Evolutionary conservation across 441 rosid species (phyloP).

Genomic region (Jatropha podagrica): DNA sequence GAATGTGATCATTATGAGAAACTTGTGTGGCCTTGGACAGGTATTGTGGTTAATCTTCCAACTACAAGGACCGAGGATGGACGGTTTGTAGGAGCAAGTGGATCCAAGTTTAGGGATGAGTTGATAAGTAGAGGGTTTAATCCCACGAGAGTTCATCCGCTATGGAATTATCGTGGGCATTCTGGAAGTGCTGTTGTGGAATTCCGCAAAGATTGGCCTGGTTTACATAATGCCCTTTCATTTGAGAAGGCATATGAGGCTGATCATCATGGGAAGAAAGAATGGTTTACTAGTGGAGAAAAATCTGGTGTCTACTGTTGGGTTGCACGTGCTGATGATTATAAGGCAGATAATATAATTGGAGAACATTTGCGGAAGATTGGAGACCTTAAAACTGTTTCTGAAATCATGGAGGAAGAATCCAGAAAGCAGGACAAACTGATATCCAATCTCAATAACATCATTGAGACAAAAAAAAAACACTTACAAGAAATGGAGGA

Average conservation of each 20-base stretch:
- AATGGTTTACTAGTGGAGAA: slow-evolving; percentile 49
- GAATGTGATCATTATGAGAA: slow-evolving; percentile 57
- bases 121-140: slow-evolving; percentile 72
- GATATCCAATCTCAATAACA: slow-evolving; percentile 48
- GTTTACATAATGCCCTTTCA: slow-evolving; percentile 82
- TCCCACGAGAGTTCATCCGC: slow-evolving; percentile 71
- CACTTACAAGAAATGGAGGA: slow-evolving; percentile 55
- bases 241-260: slow-evolving; percentile 85
- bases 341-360: slow-evolving; percentile 50
- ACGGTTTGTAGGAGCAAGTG: slow-evolving; percentile 75
- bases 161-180: slow-evolving; percentile 85
- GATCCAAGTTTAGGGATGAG: slow-evolving; percentile 79
- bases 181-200: slow-evolving; percentile 86
- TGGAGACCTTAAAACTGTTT: slow-evolving; percentile 79
- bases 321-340: slow-evolving; percentile 96
- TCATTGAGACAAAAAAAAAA: slow-evolving; percentile 49
- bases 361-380: slow-evolving; percentile 79
- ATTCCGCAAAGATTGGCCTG: slow-evolving; percentile 84
- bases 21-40: slow-evolving; percentile 98
- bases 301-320: slow-evolving; percentile 72
- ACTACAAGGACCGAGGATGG: slow-evolving; percentile 63
- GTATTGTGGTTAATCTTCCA: slow-evolving; percentile 75
- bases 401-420: slow-evolving; percentile 82
- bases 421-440: slow-evolving; percentile 72
- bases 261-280: slow-evolving; percentile 71